Conservation (phyloP, 106 monocot species). For the Allium fistulosum region DNA sequence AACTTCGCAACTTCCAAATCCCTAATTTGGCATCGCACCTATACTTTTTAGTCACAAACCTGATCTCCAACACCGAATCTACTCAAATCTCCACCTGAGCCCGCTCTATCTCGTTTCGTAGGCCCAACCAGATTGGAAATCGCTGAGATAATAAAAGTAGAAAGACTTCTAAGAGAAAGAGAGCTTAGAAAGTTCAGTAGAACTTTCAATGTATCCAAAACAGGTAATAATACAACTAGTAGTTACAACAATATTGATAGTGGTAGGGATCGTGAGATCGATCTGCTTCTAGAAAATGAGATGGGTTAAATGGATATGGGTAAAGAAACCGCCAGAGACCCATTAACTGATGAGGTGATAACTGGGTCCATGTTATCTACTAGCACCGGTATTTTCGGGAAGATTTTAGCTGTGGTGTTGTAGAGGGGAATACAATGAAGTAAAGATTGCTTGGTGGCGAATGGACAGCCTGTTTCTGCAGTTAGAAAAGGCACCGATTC, state of each 20-base stretch:
- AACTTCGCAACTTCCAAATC: too few relatives aligned
- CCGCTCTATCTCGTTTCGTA: too few relatives aligned
- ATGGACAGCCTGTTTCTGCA: constrained; percentile 83
- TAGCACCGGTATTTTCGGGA: too few relatives aligned
- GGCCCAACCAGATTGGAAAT: too few relatives aligned
- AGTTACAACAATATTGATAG: not conserved
- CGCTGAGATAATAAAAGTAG: constrained; percentile 23
- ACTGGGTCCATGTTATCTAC: not conserved
- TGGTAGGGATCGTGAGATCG: not conserved
- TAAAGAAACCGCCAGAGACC: not conserved
- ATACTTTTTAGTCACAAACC: too few relatives aligned
- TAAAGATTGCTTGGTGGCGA: constrained; percentile 85
- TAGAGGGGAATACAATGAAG: constrained; percentile 36
- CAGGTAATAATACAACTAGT: not conserved
- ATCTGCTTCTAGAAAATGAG: not conserved
- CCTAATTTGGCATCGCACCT: too few relatives aligned
- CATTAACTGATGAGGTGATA: not conserved
- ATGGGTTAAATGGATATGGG: not conserved
- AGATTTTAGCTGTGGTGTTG: not conserved
- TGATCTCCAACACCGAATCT: too few relatives aligned
- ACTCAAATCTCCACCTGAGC: too few relatives aligned
- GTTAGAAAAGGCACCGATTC: constrained; percentile 71
- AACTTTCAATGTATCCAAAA: not conserved
- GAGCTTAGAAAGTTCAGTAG: constrained; percentile 57
- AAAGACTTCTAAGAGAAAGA: constrained; percentile 66